These are phyloP conservation scores for Trichophyton schoenleinii DNA, from an alignment of 2,329 filamentous ascomycete species.

Conservation along the genomic window DNA sequence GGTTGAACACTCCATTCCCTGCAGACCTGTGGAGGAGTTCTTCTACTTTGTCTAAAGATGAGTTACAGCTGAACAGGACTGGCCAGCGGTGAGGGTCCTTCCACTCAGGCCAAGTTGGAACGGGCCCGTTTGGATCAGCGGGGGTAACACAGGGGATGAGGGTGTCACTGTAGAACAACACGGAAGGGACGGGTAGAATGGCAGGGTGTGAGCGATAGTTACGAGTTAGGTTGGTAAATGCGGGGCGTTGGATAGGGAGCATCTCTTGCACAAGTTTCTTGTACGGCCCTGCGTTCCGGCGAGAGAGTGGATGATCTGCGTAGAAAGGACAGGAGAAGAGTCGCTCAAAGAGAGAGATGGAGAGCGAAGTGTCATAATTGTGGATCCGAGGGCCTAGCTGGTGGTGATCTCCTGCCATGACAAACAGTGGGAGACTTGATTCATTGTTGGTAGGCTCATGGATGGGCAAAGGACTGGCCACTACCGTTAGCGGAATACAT, in stretches of 20 bases:
- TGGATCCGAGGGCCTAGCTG: conserved; percentile 33
- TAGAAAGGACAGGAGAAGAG: conserved; percentile 29
- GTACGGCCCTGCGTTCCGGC: conserved; percentile 15
- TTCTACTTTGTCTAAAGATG: conserved; percentile 29
- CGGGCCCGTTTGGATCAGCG: conserved; percentile 6
- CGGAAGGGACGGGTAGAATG: conserved; percentile 31
- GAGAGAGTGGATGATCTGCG: conserved; percentile 30
- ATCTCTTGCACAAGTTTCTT: conserved; percentile 18
- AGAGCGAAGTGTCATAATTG: conserved; percentile 23
- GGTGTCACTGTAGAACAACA: conserved; percentile 35
- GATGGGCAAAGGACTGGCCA: conserved; percentile 25
- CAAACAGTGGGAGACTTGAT: conserved; percentile 24
- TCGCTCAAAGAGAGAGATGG: conserved; percentile 32
- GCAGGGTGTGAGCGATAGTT: conserved; percentile 38
- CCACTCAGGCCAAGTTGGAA: conserved; percentile 26
- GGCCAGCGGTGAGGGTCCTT: conserved; percentile 27
- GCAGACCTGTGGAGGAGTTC: conserved; percentile 19
- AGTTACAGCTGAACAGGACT: conserved; percentile 31
- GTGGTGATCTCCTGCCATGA: conserved; percentile 37
- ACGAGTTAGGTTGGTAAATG: conserved; percentile 33
- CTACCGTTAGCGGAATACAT: conserved; percentile 29
- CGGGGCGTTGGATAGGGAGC: conserved; percentile 31
- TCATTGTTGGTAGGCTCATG: not conserved
- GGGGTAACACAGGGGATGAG: conserved; percentile 29
- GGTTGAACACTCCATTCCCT: conserved; percentile 15